Base-by-base conservation (phyloP, 2,329 filamentous ascomycete species). In the Nothomitra cinnamomea region DNA sequence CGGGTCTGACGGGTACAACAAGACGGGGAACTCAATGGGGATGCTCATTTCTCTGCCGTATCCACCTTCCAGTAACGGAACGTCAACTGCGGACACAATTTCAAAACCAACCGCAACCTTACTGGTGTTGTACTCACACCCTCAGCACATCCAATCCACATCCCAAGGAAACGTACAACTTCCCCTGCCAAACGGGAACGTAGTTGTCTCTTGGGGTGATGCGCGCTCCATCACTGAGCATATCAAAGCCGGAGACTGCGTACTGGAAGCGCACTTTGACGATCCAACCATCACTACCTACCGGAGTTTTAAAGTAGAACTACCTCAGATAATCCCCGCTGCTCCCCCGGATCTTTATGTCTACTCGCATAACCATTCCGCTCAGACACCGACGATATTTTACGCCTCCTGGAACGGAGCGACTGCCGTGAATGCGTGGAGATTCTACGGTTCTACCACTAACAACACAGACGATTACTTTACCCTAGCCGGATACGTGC, bases 391-490 rank as follows among this genome's bases (percentile, higher is more conserved):
- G 7, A 67, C 62, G 56, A 64, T 66, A 7, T 62, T 70, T n/a
- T 80, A 74, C 61, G 74, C 77, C 1, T 77, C 72, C 3, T 76
- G 73, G 73, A 76, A 76, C 54, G 73, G 73, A 3, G 72, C 72
- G 49, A 76, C 72, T 0, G 68, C 71, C 59, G 71, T 70, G 0
- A 63, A 59, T 2, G 41, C 54, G 2, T 76, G 77, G 78, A 66
- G 69, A 24, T 76, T 78, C 58, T 75, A 70, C 59, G 68, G 67
- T 2, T 59, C 64, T 1, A 60, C 65, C 1, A 65, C 64, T 1
- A 60, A 65, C 1, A 65, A 63, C 17, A 59, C 63, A 0, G 58
- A 60, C 15, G 67, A 67, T 13, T 65, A 65, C 1, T 69, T 63
- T 47, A 58, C 61, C 25, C 63, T 65, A 28, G 61, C 71, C 2